Base-by-base conservation (phyloP, 352 stramenopile species). In the Globisporangium viniferum region DNA sequence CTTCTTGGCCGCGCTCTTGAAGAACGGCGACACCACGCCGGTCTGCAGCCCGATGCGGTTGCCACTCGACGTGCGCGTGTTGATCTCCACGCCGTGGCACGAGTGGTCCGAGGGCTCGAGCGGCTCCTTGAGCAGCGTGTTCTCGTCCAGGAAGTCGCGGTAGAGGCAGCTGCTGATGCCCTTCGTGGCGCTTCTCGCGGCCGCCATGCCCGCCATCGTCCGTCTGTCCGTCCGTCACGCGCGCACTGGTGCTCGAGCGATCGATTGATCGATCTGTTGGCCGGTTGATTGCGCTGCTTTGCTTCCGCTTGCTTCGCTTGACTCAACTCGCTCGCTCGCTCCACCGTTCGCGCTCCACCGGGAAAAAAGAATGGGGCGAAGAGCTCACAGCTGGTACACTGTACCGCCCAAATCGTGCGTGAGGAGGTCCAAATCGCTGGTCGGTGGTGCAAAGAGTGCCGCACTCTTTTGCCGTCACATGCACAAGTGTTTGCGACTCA, bases 1-100 rank as follows among this genome's bases (percentile, higher is more conserved):
- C 75, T 89, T 89, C 76, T 88, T 89, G 68, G 80, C 76, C n/a
- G 76, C 79, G 46, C 77, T 78, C 41, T 87, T 82, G 64, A 93
- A 91, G 68, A 92, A 92, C 5, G 86, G 87, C 29, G 83, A 81
- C 20, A 91, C 68, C 20, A 92, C 76, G 54, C 73, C 71, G 12
- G 83, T 90, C 66, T 84, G 68, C 22, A 93, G 69, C 0, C 75
- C 82, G 12, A 93, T 68, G 18, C 73, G 73, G 51, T 72, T 78
- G 49, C 86, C 86, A 44, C 73, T 90, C 14, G 80, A 68, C 6
- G 86, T 91, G 56, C 78, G 59, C 18, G 82, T 75, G 58, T 77
- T 81, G 61, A 93, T 73, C 63, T 76, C 70, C 20, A 89, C 70
- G 35, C 64, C 71, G 66, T 93, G 86, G 31, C 71, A 73, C 36